These are phyloP conservation scores for Carex pumila DNA, from an alignment of 176 grass and related monocot species.

Conservation along the genomic window DNA sequence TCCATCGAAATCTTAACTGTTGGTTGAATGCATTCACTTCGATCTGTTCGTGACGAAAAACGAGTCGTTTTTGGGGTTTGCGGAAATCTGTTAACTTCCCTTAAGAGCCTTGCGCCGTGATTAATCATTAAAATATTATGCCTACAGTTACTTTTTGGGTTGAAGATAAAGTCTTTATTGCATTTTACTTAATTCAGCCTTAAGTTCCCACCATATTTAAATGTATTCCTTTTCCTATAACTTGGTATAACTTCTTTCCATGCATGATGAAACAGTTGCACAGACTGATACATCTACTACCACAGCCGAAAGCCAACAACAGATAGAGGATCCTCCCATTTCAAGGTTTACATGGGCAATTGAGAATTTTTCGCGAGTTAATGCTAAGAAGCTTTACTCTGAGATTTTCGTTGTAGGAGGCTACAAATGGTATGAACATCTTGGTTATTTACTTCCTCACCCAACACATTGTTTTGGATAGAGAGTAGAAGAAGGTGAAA, in stretches of 20 bases:
- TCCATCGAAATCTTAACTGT: not conserved
- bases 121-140: not conserved
- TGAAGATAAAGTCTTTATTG: not conserved
- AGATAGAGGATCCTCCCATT: conserved; percentile 68
- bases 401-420: conserved; percentile 80
- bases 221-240: not conserved
- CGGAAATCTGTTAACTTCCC: not conserved
- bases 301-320: conserved; percentile 78
- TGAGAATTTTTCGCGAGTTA: conserved; percentile 81
- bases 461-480: not conserved
- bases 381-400: conserved; percentile 82
- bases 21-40: not conserved
- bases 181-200: conserved; percentile 7
- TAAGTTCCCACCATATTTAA: not conserved
- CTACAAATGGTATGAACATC: conserved; percentile 69
- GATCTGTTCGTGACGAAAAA: conserved; percentile 12
- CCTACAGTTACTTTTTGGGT: not conserved
- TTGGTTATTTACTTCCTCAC: not conserved
- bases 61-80: not conserved
- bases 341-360: conserved; percentile 96
- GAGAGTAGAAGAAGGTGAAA: no score
- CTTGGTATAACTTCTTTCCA: conserved; percentile 15
- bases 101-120: not conserved
- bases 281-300: conserved; percentile 47
- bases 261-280: conserved; percentile 33